Base-by-base conservation (phyloP, 1,284 basidiomycete genomes). In the Marasmius oreades region DNA sequence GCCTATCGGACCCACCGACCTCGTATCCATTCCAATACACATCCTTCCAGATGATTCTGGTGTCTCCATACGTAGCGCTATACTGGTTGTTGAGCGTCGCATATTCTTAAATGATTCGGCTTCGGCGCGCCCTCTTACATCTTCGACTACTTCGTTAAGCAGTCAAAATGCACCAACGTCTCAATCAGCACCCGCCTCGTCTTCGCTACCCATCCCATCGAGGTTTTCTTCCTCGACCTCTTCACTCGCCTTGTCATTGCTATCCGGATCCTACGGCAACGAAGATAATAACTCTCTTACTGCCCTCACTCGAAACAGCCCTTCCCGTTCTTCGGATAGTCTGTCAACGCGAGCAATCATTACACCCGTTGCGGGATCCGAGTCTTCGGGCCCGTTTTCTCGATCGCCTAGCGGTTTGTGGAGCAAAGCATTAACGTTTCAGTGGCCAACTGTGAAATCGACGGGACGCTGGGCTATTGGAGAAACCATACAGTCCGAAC, bases 391-490 rank as follows among this genome's bases (percentile, higher is more conserved):
- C 24, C 72, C 73, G 34, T 86, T 88, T 64, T 64, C 75, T 44
- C 77, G 73, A 52, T 81, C 86, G 62, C 66, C 72, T 2, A 69
- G 76, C 51, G 85, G 85, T 43, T 68, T 82, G 8, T 88, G 81
- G 80, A 76, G 70, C 50, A 83, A 85, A 67, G 85, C 79, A 2
- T 69, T 90, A 44, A 82, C 84, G 7, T 69, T 90, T 37, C 85
- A 86, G 62, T 89, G 89, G 84, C 89, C 89, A 6, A 77, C 81
- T 43, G 69, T 78, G 52, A 88, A 85, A 64, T 82, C 86, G 7
- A 78, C 78, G 56, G 81, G 78, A 62, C 80, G 86, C 24, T 92
- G 89, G 89, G 80, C 87, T 8, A 78, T 88, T 57, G 89, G 89
- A 16, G 88, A 91, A 72, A 86, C 86, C 20, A 79, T 89, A 62